Base-by-base conservation (phyloP, 148 eudicot genomes). In the Cornus kousa region DNA sequence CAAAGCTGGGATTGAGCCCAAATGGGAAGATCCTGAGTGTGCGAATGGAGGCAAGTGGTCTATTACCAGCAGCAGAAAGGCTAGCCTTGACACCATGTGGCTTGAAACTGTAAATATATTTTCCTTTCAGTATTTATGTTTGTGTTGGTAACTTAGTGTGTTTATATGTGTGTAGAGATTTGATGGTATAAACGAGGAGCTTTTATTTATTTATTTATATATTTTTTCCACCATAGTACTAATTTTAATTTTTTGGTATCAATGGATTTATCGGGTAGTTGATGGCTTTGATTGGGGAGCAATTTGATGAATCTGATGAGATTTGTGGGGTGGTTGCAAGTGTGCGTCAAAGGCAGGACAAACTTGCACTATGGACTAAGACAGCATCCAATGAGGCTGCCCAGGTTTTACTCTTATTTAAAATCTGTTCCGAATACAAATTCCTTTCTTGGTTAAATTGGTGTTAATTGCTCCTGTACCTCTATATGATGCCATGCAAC, bases 11-110 rank as follows among this genome's bases (percentile, higher is more conserved):
- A 78, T 96, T 87, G 99, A 91, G 78, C 98, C 99, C 50, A 96
- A 96, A 85, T 94, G 99, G 99, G 99, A 96, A 88, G 99, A 96
- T 86, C 95, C 95, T 3, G 98, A 96, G 86, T 94, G 98, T 86
- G 98, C 99, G 32, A 85, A 87, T 84, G 99, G 99, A 68, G 99
- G 98, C 85, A 96, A 96, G 86, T 96, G 99, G 99, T 89, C 98
- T 72, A 87, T 85, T 77, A 72, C 89, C 20, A 79, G 85, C 80
- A 91, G 72, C 87, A 76, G 84, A 75, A 94, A 94, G 85, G 46
- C 88, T 72, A 83, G 70, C 79, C 91, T 96, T 31, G 98, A 96
- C 64, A 78, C 46, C 59, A 91, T 92, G 97, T 96, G 99, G 99
- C 98, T 91, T 70, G 99, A 96, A 91, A 93, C 94, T 70, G 99